These are phyloP conservation scores for Dactylella cylindrospora DNA, from an alignment of 2,329 filamentous ascomycete genomes.

Conservation along the genomic window DNA sequence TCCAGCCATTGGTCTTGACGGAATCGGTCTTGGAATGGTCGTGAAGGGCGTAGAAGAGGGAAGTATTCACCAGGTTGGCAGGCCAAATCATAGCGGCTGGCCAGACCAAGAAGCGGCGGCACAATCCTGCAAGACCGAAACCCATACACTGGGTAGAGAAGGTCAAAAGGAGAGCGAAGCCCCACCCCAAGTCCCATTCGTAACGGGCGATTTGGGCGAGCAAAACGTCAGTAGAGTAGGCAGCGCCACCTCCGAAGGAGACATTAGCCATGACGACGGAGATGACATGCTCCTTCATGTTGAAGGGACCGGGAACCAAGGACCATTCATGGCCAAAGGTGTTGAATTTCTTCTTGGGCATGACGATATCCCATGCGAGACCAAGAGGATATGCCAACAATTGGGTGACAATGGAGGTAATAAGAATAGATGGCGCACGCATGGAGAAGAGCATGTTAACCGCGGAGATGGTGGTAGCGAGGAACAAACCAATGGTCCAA, in stretches of 20 bases:
- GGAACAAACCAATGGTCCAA: constrained; percentile 63
- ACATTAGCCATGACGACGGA: constrained; percentile 72
- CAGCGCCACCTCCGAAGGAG: constrained; percentile 59
- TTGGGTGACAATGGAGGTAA: constrained; percentile 64
- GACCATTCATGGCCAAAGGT: constrained; percentile 61
- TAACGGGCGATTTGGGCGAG: constrained; percentile 40
- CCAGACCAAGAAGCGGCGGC: constrained; percentile 44
- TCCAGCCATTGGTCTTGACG: constrained; percentile 61
- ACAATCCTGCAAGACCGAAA: constrained; percentile 58
- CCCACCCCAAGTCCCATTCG: constrained; percentile 47
- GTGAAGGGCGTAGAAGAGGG: constrained; percentile 72
- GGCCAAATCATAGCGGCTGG: constrained; percentile 53
- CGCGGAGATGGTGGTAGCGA: constrained; percentile 62
- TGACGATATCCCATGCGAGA: constrained; percentile 61
- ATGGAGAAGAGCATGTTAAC: constrained; percentile 67
- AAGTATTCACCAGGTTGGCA: constrained; percentile 65
- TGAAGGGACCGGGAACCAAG: constrained; percentile 69
- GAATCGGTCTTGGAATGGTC: constrained; percentile 62
- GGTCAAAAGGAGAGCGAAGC: constrained; percentile 58
- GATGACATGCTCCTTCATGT: constrained; percentile 69
- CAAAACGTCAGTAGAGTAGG: constrained; percentile 37
- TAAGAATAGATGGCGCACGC: constrained; percentile 63
- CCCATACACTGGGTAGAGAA: constrained; percentile 61
- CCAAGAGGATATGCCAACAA: constrained; percentile 67
- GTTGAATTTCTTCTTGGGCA: constrained; percentile 58